A percentile compares a stretch with the other conserved stretches of the same genome.
phyloP scores from a whole-genome alignment of 2,329 filamentous ascomycete species.

The Colletotrichum lupini region DNA sequence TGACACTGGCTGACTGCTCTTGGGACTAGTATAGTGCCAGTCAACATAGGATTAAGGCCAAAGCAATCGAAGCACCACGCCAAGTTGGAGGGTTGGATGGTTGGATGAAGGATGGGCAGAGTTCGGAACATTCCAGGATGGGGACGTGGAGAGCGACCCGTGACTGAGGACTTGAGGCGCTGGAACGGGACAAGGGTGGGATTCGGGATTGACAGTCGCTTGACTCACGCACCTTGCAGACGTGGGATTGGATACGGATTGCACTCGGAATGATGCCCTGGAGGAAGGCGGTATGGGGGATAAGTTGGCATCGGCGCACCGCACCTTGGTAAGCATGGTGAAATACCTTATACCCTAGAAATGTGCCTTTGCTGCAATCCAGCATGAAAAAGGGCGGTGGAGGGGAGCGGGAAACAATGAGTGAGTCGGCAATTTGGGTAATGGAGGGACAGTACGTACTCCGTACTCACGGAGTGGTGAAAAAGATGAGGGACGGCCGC shows the following conservation, averaged over 20 bases:
- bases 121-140: neutral
- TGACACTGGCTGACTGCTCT: neutral
- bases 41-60: neutral
- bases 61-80: neutral
- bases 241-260: constrained; percentile 3
- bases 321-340: neutral
- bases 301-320: neutral
- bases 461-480: no score
- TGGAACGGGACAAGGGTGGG: neutral
- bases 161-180: neutral
- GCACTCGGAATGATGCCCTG: neutral
- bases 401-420: no score
- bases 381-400: no score
- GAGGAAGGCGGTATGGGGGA: neutral
- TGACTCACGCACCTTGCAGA: constrained; percentile 8
- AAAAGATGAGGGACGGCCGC: neutral
- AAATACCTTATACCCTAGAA: no score
- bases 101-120: neutral
- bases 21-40: neutral
- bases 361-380: no score
- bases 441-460: no score
- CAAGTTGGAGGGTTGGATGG: neutral
- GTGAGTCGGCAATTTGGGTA: no score
- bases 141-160: neutral
- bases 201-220: neutral